Conservation (phyloP, 169 alveolate genomes). For the Plasmodium coatneyi region DNA sequence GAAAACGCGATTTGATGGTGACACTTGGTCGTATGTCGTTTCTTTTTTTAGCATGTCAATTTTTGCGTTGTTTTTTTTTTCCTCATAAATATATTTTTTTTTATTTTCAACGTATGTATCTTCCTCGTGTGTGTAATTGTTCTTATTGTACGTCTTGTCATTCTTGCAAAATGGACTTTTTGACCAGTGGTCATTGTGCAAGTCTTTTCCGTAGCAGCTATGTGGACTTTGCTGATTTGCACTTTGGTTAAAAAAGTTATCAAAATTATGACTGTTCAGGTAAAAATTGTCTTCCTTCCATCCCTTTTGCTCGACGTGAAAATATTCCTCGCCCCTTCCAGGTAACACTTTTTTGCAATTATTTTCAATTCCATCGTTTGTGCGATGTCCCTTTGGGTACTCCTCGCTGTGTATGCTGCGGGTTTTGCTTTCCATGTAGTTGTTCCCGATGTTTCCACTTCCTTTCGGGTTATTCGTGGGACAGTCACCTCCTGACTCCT, state of each 20-base stretch:
- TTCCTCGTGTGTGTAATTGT: background rate
- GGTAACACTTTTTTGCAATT: slow-evolving; percentile 7
- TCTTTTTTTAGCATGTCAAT: slow-evolving; percentile 46
- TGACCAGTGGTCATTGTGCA: background rate
- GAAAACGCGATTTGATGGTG: slow-evolving; percentile 26
- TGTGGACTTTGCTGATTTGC: background rate
- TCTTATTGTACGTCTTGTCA: background rate
- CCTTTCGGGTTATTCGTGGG: background rate
- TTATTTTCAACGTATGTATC: slow-evolving; percentile 9
- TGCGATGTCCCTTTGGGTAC: background rate
- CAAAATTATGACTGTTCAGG: slow-evolving; percentile 48
- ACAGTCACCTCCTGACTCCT: background rate
- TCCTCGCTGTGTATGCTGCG: slow-evolving; percentile 5
- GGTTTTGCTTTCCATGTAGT: background rate
- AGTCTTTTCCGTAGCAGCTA: slow-evolving; percentile 15
- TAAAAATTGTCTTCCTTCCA: slow-evolving; percentile 8
- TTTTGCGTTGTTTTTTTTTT: slow-evolving; percentile 7
- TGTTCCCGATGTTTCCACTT: background rate
- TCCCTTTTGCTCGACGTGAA: background rate
- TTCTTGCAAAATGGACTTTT: slow-evolving; percentile 11
- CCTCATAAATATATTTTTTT: slow-evolving; percentile 7
- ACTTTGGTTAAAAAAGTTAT: slow-evolving; percentile 22
- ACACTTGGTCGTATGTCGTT: slow-evolving; percentile 14
- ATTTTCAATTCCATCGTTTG: background rate
- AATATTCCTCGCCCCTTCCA: slow-evolving; percentile 11